Conservation (phyloP, 2,329 filamentous ascomycete genomes). For the Fusarium globosum region DNA sequence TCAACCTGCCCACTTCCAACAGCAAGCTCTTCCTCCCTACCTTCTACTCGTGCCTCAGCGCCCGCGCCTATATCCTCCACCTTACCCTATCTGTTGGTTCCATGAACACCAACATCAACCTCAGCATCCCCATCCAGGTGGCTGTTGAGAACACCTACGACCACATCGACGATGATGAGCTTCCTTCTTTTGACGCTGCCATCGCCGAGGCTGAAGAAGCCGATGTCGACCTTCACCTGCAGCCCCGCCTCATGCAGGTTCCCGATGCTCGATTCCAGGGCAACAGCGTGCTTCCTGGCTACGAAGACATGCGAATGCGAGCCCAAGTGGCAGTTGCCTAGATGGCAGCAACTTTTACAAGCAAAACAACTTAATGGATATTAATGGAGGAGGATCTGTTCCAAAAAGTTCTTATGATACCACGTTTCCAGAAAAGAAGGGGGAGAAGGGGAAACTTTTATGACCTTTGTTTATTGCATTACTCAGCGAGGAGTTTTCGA, state of each 20-base stretch:
- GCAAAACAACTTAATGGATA: slow-evolving; percentile 26
- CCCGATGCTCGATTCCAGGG: slow-evolving; percentile 49
- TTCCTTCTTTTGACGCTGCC: slow-evolving; percentile 63
- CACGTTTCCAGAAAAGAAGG: slow-evolving; percentile 23
- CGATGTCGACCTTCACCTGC: slow-evolving; percentile 57
- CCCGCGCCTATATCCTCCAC: slow-evolving; percentile 65
- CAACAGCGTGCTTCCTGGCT: slow-evolving; percentile 53
- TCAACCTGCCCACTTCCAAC: slow-evolving; percentile 59
- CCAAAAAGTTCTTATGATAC: slow-evolving; percentile 33
- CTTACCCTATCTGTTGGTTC: slow-evolving; percentile 58
- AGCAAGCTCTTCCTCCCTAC: slow-evolving; percentile 65
- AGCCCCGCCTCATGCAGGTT: slow-evolving; percentile 53
- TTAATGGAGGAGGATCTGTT: slow-evolving; percentile 34
- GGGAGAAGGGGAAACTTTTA: slow-evolving; percentile 28
- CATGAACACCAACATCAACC: slow-evolving; percentile 55
- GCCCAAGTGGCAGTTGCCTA: slow-evolving; percentile 42
- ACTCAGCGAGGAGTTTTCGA: slow-evolving; percentile 44
- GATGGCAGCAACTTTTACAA: slow-evolving; percentile 4
- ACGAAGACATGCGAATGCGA: slow-evolving; percentile 49
- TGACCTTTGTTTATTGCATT: slow-evolving; percentile 27
- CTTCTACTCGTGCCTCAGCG: slow-evolving; percentile 68
- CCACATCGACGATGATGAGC: slow-evolving; percentile 47
- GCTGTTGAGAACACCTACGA: slow-evolving; percentile 55
- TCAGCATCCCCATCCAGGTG: slow-evolving; percentile 64
- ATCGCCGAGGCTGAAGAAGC: slow-evolving; percentile 56